These are phyloP conservation scores for Populus trichocarpa DNA, from an alignment of 441 rosid genomes.

Conservation along the genomic window DNA sequence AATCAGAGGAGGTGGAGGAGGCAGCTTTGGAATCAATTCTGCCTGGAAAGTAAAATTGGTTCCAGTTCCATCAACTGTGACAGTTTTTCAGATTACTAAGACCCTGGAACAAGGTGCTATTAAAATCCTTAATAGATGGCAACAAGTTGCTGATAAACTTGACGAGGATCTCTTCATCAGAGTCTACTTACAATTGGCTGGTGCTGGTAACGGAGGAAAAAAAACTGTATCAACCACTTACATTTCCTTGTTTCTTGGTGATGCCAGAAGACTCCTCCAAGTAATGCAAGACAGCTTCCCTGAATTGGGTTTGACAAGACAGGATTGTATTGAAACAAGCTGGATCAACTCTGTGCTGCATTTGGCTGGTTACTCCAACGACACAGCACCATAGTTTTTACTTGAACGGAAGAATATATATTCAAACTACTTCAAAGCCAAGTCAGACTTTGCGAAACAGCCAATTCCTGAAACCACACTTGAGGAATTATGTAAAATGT, in stretches of 20 bases:
- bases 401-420: not conserved
- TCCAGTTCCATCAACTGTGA: no score
- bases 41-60: no score
- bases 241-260: no score
- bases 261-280: slow-evolving; percentile 18
- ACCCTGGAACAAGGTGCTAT: no score
- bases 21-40: slow-evolving; percentile 30
- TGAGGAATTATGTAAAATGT: not conserved
- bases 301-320: slow-evolving; percentile 37
- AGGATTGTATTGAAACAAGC: slow-evolving; percentile 50
- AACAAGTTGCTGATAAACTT: no score
- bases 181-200: no score
- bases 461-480: not conserved
- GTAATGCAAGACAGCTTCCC: slow-evolving; percentile 51
- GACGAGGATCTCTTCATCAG: no score
- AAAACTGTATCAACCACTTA: no score
- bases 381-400: not conserved
- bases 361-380: not conserved
- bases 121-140: no score
- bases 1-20: slow-evolving; percentile 71
- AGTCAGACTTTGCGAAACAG: not conserved
- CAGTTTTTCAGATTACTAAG: no score
- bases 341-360: slow-evolving; percentile 52
- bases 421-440: not conserved
- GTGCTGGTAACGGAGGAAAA: no score